Base-by-base conservation (phyloP, 2,329 filamentous ascomycete species). In the Fusarium miscanthi region DNA sequence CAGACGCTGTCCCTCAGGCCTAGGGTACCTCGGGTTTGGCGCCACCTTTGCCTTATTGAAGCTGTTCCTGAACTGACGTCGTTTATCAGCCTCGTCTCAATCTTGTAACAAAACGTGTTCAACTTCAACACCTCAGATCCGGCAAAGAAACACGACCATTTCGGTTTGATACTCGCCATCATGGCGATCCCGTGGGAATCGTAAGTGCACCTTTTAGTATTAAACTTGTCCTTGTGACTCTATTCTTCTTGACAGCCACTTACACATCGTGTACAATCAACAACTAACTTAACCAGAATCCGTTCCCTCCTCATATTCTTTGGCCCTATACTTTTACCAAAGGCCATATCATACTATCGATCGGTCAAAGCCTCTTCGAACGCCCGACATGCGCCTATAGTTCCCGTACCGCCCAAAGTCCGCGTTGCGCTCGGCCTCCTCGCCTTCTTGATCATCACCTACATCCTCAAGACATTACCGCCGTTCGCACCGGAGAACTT, bases 401-500 rank as follows among this genome's bases (percentile, higher is more conserved):
- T 88, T 56, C 85, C 91, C 49, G 80, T 91, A 33, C 86, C 91
- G 17, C 75, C 79, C 2, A 78, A 82, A 45, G 88, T 89, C 57
- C 82, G 84, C n/a, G 83, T 90, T 80, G 83, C 91, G 63, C 84
- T 94, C 77, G 82, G 85, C 64, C 78, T 93, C 76, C 84, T 96
- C 76, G 84, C 89, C 79, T 59, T 86, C 75, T 76, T 86, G 48
- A 77, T 84, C 74, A 70, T 82, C 23, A 75, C 83, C 8, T 76
- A 89, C 74, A 78, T 90, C 66, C 76, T 91, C 65, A 87, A 89
- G 65, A 91, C 92, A 21, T 83, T 95, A 0, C 91, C 94, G 1
- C 72, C 83, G 65, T 91, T 94, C 78, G 85, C 89, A 10, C 92
- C 93, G 8, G 90, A 94, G 79, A 98, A 98, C 83, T 85, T 98